Base-by-base conservation (phyloP, 169 alveolate species). In the Plasmodium yoelii region DNA sequence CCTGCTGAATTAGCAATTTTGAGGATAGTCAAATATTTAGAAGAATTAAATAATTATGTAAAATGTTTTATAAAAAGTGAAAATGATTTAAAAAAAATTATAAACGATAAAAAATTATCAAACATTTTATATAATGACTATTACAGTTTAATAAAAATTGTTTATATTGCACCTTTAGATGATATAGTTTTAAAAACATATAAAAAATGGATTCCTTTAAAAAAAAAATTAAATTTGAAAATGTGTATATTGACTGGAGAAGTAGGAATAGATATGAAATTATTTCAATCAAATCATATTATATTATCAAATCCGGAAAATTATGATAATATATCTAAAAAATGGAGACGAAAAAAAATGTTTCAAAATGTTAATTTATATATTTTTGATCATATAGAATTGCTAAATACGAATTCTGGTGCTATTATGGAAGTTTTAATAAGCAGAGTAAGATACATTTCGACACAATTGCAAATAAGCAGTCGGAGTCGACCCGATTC, bases 341-440 rank as follows among this genome's bases (percentile, higher is more conserved):
- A 97, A 64, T 97, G 99, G 98, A 95, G 94, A 59, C 87, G 87
- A n/a, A 94, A 93, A 84, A 93, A 94, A 87, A 92, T 92, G 19
- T 73, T 97, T 1, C 96, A 94, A 55, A 87, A 92, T 87, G 95
- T 97, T 4, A 95, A 95, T 77, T 92, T 98, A 68, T 95, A 97
- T 64, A 94, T 98, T 46, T 97, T 97, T 60, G 99, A 98, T 91
- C 99, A 98, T 77, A 94, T 98, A 67, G 99, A 98, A 72, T 74
- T 91, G n/a, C 44, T 92, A 86, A 95, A 99, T 93, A 69, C 95
- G 94, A 87, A 86, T 3, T 73, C 92, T 51, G 98, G 98, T 9
- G 95, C 98, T 5, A 93, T 93, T 24, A 93, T 97, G 71, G 99
- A 98, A 73, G 98, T 97, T 18, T 92, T 98, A 8, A 98, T 97